Conservation (phyloP, 2,329 filamentous ascomycete species). For the Cladosporium halotolerans region DNA sequence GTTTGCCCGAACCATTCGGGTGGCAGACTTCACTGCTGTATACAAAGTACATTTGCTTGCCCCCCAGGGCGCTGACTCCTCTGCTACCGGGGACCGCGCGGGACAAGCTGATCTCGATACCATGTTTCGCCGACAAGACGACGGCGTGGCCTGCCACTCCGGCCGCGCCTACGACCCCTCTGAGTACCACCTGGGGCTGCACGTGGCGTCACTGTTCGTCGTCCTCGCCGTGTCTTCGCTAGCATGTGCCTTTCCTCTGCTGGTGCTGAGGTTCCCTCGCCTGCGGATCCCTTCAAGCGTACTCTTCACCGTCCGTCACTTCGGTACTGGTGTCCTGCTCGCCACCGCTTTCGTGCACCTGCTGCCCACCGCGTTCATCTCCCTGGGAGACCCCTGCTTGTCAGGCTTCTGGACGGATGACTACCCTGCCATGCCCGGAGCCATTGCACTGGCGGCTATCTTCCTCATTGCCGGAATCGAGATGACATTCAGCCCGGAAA, state of each 20-base stretch:
- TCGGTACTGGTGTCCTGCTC: constrained; percentile 49
- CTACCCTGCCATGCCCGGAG: constrained; percentile 70
- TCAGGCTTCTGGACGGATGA: constrained; percentile 68
- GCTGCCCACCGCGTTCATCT: constrained; percentile 54
- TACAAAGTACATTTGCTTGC: not conserved
- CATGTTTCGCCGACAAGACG: constrained; percentile 10
- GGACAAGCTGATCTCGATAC: not conserved
- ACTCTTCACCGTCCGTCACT: constrained; percentile 53
- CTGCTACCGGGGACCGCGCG: no score
- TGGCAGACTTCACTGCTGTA: not conserved
- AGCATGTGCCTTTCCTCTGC: constrained; percentile 54
- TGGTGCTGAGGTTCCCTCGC: constrained; percentile 53
- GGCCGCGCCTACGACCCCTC: constrained; percentile 1
- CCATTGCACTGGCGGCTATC: constrained; percentile 62
- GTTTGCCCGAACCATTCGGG: constrained; percentile 11
- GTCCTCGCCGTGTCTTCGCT: constrained; percentile 49
- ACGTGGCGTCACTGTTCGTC: constrained; percentile 49
- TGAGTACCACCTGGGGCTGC: constrained; percentile 48
- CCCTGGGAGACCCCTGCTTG: constrained; percentile 56
- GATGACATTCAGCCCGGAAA: constrained; percentile 48
- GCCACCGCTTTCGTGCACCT: constrained; percentile 52
- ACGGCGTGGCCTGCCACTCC: constrained; percentile 1
- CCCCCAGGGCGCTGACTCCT: no score
- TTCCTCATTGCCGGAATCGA: constrained; percentile 26
- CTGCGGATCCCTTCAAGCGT: constrained; percentile 52